Evolutionary conservation across 129 eudicot genomes (phyloP), one percentile per base, ranked within the genome.

Genomic region (Chrysanthemum seticuspe): DNA sequence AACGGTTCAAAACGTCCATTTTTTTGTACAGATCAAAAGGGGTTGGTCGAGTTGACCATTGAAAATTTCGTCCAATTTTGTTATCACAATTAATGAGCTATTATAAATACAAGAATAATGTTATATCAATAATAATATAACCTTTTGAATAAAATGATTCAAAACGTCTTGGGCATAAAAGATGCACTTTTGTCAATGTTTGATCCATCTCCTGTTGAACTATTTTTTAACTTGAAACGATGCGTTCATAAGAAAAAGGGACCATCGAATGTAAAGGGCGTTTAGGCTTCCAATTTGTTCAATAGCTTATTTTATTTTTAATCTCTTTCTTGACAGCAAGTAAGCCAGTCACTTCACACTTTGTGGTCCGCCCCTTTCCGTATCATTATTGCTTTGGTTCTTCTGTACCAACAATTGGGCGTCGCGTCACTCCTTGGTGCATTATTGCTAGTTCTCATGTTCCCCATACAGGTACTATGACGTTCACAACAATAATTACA

Each of bases 281-380:
- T 72, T 68, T 67, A 68, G 49, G 63, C 53, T 47, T 58, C 8
- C 53, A 67, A 4, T 76, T 67, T 25, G 48, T 67, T 67, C 12
- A 36, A 48, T 23, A 23, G 36, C 76, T 77, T 50, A 52, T 54
- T 54, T 71, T 47, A 45, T 44, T 65, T 65, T 55, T 54, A 40
- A 70, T 62, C 7, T 72, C 5, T 59, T 63, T 68, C 75, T 83
- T 7, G 67, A 59, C 91, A 94, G 98, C 98, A 90, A 94, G 80
- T 88, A 77, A 77, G 88, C 78, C 97, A 87, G 72, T 83, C 85
- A 52, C 92, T 94, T 74, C 98, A 94, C 76, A 84, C 85, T 62
- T 65, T 94, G 78, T 94, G 98, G 98, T 94, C 98, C 34, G 89
- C 88, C 72, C 98, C 98, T 25, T 90, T 94, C 73, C 97, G 98